phyloP scores from a whole-genome alignment of 495 filamentous ascomycete genomes.

The Penicillium canariense region DNA sequence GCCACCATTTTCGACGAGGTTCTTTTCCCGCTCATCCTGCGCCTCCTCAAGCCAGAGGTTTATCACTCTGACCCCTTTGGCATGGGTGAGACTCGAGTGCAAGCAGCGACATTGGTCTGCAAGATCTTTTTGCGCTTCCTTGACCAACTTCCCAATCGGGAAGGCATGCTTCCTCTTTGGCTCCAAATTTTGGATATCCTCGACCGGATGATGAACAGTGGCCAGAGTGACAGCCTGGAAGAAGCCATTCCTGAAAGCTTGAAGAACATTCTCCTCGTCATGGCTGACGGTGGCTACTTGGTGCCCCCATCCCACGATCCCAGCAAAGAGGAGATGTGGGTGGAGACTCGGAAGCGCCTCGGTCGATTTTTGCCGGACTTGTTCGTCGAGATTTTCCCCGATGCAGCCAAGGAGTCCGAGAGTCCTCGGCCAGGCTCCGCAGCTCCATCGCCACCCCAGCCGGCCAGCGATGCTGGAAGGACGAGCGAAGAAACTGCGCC shows the following conservation, averaged over 20 bases:
- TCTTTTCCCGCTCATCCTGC: constrained; percentile 87
- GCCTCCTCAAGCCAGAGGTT: constrained; percentile 90
- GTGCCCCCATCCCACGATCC: constrained; percentile 57
- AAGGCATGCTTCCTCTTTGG: constrained; percentile 94
- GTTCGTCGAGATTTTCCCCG: constrained; percentile 51
- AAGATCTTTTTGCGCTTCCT: constrained; percentile 96
- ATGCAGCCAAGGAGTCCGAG: constrained; percentile 24
- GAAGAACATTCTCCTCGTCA: constrained; percentile 95
- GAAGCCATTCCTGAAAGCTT: constrained; percentile 91
- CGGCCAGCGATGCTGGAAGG: constrained; percentile 10
- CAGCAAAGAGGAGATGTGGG: constrained; percentile 52
- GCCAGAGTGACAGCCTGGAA: constrained; percentile 86
- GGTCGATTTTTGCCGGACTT: constrained; percentile 87
- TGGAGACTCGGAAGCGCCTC: constrained; percentile 78
- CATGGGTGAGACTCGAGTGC: constrained; percentile 93
- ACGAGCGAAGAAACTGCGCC: constrained; percentile 14
- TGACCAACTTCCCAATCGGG: constrained; percentile 76
- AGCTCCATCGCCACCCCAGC: constrained; percentile 20
- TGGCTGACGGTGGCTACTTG: constrained; percentile 86
- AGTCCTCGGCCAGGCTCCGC: constrained; percentile 23
- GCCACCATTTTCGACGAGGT: constrained; percentile 92
- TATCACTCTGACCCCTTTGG: constrained; percentile 88
- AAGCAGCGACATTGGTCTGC: constrained; percentile 86
- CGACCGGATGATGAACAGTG: constrained; percentile 94
- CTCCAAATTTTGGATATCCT: constrained; percentile 89